Conservation (phyloP, 345 rosid species). For the Acer campestre region DNA sequence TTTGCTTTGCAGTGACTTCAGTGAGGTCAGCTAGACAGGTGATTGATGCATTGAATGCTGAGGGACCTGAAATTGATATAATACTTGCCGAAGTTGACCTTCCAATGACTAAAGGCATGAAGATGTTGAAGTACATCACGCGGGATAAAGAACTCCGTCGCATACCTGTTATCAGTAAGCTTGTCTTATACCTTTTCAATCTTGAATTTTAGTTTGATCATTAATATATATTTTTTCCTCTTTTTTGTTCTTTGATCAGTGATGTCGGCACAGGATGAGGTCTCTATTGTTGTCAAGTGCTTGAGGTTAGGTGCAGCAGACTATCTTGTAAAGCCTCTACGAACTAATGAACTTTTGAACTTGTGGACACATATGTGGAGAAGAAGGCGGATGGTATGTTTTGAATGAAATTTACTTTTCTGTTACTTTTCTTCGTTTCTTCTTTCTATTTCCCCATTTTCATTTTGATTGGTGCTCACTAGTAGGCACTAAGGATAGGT, state of each 20-base stretch:
- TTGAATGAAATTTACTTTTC: constrained; percentile 15
- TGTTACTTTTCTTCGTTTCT: constrained; percentile 3
- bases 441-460: neutral
- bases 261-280: constrained; percentile 91
- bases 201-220: neutral
- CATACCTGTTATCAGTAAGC: constrained; percentile 97
- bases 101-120: constrained; percentile 94
- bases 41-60: constrained; percentile 92
- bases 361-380: constrained; percentile 95
- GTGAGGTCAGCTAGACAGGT: constrained; percentile 96
- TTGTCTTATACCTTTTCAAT: constrained; percentile 11
- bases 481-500: neutral
- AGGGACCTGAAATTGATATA: constrained; percentile 92
- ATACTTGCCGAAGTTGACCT: constrained; percentile 97
- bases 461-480: neutral
- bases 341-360: constrained; percentile 75
- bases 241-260: constrained; percentile 42
- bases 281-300: constrained; percentile 78
- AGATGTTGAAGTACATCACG: constrained; percentile 87
- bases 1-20: constrained; percentile 66
- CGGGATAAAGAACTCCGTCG: constrained; percentile 80
- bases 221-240: neutral
- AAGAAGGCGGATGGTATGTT: constrained; percentile 56
- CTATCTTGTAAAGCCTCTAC: constrained; percentile 87
- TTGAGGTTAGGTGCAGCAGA: constrained; percentile 86